phyloP scores from a whole-genome alignment of 164 flowering plant genomes.

The Paratinospora sagittata region DNA sequence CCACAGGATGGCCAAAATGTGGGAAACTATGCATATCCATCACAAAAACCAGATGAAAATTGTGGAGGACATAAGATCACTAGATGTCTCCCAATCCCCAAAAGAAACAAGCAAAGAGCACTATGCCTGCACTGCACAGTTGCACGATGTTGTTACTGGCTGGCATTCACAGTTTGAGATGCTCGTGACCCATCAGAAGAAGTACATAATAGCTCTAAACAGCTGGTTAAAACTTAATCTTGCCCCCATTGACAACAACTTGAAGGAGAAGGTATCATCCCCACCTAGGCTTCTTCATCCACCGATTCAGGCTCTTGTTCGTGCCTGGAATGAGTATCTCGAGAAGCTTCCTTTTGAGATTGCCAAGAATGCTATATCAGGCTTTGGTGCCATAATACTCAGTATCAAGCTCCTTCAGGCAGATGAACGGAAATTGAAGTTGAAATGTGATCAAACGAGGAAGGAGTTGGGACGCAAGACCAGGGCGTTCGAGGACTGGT shows the following conservation, averaged over 20 bases:
- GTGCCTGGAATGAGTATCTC: conserved; percentile 56
- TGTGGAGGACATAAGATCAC: conserved; percentile 41
- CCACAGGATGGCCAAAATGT: conserved; percentile 80
- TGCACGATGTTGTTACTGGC: conserved; percentile 39
- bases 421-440: conserved; percentile 67
- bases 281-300: conserved; percentile 54
- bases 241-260: conserved; percentile 73
- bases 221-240: conserved; percentile 75
- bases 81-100: conserved; percentile 41
- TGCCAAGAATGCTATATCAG: conserved; percentile 49
- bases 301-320: conserved; percentile 62
- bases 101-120: conserved; percentile 65
- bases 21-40: conserved; percentile 57
- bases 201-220: conserved; percentile 50
- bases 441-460: conserved; percentile 57
- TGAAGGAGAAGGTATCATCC: conserved; percentile 66
- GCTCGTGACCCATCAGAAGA: conserved; percentile 52
- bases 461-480: conserved; percentile 54
- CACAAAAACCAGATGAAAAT: conserved; percentile 56
- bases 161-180: conserved; percentile 62
- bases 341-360: conserved; percentile 71
- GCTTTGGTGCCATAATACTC: conserved; percentile 68
- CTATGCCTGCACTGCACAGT: conserved; percentile 53
- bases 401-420: conserved; percentile 54
- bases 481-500: conserved; percentile 62